Evolutionary conservation across 768 basidiomycete species (phyloP), one percentile per base, ranked within the genome.

Genomic region (Pulveroboletus sp.): DNA sequence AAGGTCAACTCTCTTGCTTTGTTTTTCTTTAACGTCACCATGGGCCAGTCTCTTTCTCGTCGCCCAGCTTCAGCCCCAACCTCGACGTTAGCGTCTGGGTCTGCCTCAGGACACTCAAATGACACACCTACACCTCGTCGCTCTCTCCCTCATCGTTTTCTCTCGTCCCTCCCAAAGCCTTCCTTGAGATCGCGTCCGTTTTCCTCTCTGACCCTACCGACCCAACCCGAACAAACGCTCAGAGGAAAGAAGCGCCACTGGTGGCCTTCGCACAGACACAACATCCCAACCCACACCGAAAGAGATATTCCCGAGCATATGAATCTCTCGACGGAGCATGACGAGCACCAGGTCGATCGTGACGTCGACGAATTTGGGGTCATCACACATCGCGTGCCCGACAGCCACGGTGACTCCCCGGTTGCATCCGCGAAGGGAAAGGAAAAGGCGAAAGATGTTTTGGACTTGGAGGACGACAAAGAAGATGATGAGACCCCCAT

Each of bases 141-240:
- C 39, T 50, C 59, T 6, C 59, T 73, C 4, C 68, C 73, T 5
- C 71, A 57, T 40, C 72, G 69, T 45, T 59, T 76, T 39, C 41
- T 67, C 61, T 50, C 71, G 51, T 54, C 59, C 57, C 35, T 68
- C 61, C 57, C 69, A 17, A 60, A 57, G 50, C 57, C 61, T 1
- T 55, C 59, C 26, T 36, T 61, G 49, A 45, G 52, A 57, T 49
- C 58, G 44, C 58, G 55, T 8, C 30, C 51, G 6, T 40, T 43
- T 26, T 45, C 48, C 5, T 49, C 46, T 57, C 55, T 47, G 40
- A 12, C 55, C 55, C 53, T 64, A 50, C 60, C 62, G 30, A 53
- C 46, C 32, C 56, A 42, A 48, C 33, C 62, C 41, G 53, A 55
- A 58, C 61, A 63, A 52, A 66, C 63, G 54, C 63, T 60, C 52